Conservation (phyloP, 2,329 filamentous ascomycete genomes). For the Lasiodiplodia citricola region DNA sequence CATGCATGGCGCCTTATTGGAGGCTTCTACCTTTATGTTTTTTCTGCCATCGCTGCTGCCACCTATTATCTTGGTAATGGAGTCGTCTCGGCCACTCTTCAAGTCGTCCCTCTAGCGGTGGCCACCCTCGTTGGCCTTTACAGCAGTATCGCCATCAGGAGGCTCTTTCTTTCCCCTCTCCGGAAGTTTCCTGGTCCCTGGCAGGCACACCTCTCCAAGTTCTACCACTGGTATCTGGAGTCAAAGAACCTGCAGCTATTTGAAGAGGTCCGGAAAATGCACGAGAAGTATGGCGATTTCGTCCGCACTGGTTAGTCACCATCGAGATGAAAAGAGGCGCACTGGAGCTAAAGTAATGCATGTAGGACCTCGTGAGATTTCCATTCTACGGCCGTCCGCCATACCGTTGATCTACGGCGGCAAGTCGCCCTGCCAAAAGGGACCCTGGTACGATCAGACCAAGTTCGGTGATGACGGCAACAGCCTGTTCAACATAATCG, state of each 20-base stretch:
- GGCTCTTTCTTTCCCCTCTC: slow-evolving; percentile 48
- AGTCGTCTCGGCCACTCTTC: not conserved
- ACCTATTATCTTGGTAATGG: not conserved
- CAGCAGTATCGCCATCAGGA: slow-evolving; percentile 46
- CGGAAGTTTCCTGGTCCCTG: slow-evolving; percentile 30
- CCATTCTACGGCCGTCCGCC: slow-evolving; percentile 34
- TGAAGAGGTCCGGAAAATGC: slow-evolving; percentile 22
- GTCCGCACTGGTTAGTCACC: slow-evolving; percentile 29
- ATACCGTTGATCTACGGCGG: slow-evolving; percentile 34
- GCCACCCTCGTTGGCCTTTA: slow-evolving; percentile 28
- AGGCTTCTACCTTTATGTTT: not conserved
- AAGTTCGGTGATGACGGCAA: slow-evolving; percentile 32
- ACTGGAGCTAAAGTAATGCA: not conserved
- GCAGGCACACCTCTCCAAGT: slow-evolving; percentile 19
- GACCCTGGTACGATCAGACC: slow-evolving; percentile 34
- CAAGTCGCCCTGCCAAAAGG: slow-evolving; percentile 44
- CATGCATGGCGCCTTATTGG: slow-evolving; percentile 10
- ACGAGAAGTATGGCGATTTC: slow-evolving; percentile 25
- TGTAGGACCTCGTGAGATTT: slow-evolving; percentile 34
- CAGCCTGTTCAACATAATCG: slow-evolving; percentile 32
- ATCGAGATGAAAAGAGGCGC: not conserved
- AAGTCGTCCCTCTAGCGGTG: not conserved
- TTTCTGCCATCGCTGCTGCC: not conserved
- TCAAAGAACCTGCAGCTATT: slow-evolving; percentile 13
- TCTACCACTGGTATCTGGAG: slow-evolving; percentile 4